Percentiles rank a stretch among this genome's conserved stretches.
Evolutionary conservation across 202 grass and related monocot species (phyloP).

Genomic region (Bolboschoenoplectus hybrid): DNA sequence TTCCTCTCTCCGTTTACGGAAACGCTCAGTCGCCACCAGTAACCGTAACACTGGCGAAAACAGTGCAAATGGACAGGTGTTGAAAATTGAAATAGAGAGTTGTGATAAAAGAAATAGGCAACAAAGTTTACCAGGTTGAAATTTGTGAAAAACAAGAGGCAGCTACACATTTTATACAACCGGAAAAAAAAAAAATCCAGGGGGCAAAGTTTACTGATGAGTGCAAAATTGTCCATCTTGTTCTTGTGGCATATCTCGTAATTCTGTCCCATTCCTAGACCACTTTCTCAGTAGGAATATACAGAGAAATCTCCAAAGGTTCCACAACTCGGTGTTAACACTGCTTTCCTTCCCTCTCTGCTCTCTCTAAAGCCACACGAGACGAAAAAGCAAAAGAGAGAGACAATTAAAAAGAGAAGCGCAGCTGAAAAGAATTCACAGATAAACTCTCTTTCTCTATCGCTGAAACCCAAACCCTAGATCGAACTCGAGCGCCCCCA

Average conservation of each 20-base stretch:
- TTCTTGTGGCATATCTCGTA: slow-evolving; percentile 6
- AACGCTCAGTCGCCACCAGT: not conserved
- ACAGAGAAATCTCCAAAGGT: slow-evolving; percentile 28
- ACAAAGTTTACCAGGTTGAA: not conserved
- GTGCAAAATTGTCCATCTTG: not conserved
- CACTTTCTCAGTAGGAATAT: slow-evolving; percentile 19
- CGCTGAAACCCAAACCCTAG: slow-evolving; percentile 35
- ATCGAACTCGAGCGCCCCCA: not conserved
- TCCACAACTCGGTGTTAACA: slow-evolving; percentile 19
- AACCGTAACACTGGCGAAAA: not conserved
- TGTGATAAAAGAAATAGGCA: too few species aligned
- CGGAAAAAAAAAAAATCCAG: slow-evolving; percentile 8
- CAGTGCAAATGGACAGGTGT: not conserved
- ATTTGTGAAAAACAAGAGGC: not conserved
- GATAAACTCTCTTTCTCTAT: not conserved
- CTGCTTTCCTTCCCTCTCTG: not conserved
- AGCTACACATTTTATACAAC: not conserved
- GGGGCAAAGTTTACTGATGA: not conserved
- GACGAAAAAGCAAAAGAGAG: slow-evolving; percentile 9
- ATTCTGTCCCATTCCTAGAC: not conserved
- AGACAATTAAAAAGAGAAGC: slow-evolving; percentile 3
- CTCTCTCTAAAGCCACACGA: not conserved
- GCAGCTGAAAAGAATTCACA: not conserved
- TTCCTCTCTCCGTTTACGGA: not conserved
- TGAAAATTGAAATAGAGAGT: too few species aligned